Conservation (phyloP, 2,329 filamentous ascomycete genomes). For the Phaeosphaeriaceae sp. region DNA sequence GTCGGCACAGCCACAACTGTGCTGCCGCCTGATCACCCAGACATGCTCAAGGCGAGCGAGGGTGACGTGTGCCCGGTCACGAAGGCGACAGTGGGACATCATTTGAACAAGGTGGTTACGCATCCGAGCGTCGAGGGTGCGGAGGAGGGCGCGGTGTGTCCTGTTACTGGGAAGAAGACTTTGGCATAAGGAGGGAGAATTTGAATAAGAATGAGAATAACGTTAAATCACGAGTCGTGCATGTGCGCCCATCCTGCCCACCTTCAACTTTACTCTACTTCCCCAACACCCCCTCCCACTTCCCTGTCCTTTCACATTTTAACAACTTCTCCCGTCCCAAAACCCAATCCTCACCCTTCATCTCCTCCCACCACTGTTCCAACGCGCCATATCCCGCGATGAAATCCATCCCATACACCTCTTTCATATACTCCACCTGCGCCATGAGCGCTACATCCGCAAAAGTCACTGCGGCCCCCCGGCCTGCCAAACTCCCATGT, state of each 20-base stretch:
- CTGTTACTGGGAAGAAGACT: constrained; percentile 49
- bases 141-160: constrained; percentile 49
- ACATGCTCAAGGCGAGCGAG: constrained; percentile 46
- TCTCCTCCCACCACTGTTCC: constrained; percentile 12
- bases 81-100: constrained; percentile 53
- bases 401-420: constrained; percentile 19
- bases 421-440: constrained; percentile 16
- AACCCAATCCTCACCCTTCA: constrained; percentile 16
- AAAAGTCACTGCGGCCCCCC: constrained; percentile 10
- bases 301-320: constrained; percentile 11
- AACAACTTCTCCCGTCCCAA: constrained; percentile 10
- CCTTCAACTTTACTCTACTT: background rate
- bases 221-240: too few relatives aligned
- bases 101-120: constrained; percentile 50
- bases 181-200: constrained; percentile 12
- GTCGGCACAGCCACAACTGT: constrained; percentile 52
- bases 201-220: background rate
- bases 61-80: constrained; percentile 53
- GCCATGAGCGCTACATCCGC: constrained; percentile 23
- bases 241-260: too few relatives aligned
- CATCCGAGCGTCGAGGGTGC: constrained; percentile 51
- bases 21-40: constrained; percentile 53
- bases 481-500: constrained; percentile 18
- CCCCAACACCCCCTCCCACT: constrained; percentile 13
- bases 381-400: constrained; percentile 19